Conservation (phyloP, 108 stramenopile species). For the Aurantiochytrium sp. region DNA sequence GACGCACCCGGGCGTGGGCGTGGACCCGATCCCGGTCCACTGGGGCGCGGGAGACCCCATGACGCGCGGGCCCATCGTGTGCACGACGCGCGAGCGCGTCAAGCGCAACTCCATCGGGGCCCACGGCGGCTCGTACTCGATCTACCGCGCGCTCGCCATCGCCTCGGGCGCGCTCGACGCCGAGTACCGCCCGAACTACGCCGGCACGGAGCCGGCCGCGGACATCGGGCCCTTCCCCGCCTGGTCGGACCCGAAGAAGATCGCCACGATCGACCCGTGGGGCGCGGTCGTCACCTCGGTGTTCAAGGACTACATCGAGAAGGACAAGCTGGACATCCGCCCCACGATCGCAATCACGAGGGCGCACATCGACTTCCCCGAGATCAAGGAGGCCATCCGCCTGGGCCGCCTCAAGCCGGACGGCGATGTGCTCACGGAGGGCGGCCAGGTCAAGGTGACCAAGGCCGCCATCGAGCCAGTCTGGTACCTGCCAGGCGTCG, state of each 20-base stretch:
- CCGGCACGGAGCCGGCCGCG: constrained; percentile 81
- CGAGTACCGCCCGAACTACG: constrained; percentile 84
- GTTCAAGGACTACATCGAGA: constrained; percentile 79
- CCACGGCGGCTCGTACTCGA: constrained; percentile 88
- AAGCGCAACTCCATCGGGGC: constrained; percentile 98
- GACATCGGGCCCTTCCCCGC: constrained; percentile 86
- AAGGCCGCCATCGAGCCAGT: constrained; percentile 99
- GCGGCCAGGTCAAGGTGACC: constrained; percentile 84
- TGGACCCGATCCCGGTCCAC: constrained; percentile 79
- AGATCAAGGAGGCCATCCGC: constrained; percentile 81
- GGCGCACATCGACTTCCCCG: constrained; percentile 95
- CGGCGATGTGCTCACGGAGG: constrained; percentile 70
- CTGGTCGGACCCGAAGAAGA: constrained; percentile 91
- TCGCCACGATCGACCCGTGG: constrained; percentile 90
- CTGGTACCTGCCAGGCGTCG: constrained; percentile 97
- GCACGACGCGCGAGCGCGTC: constrained; percentile 78
- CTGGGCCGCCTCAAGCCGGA: constrained; percentile 81
- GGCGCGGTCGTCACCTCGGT: constrained; percentile 77
- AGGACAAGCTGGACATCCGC: constrained; percentile 90
- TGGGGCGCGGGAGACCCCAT: constrained; percentile 84
- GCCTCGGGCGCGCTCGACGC: constrained; percentile 89
- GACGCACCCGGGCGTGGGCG: constrained; percentile 57
- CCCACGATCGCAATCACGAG: constrained; percentile 99
- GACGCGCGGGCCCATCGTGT: constrained; percentile 85
- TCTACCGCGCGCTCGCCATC: constrained; percentile 94